phyloP scores from a whole-genome alignment of 371 early-diverging fungal genomes.

The Cokeromyces recurvatus region DNA sequence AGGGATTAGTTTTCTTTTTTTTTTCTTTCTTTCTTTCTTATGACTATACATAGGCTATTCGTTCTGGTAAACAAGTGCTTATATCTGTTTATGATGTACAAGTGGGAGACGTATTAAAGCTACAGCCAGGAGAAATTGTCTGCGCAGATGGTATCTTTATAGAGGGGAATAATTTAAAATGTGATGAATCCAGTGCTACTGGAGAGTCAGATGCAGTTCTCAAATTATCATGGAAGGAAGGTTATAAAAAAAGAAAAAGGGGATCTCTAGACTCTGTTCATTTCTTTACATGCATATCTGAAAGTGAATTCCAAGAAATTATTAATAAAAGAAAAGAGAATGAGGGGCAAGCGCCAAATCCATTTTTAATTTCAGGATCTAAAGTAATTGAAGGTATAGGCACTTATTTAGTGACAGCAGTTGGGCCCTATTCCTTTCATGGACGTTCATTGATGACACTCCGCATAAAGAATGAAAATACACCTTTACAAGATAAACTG shows the following conservation, averaged over 20 bases:
- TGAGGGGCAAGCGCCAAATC: constrained; percentile 30
- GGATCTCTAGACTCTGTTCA: not conserved
- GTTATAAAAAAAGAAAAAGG: constrained; percentile 1
- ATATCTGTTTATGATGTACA: constrained; percentile 80
- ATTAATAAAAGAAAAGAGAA: not conserved
- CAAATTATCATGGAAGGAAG: constrained; percentile 31
- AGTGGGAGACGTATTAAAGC: constrained; percentile 83
- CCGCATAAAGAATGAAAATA: constrained; percentile 50
- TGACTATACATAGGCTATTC: constrained; percentile 47
- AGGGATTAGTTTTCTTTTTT: not conserved
- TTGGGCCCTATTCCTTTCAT: constrained; percentile 69
- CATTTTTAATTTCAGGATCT: constrained; percentile 70
- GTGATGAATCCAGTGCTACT: constrained; percentile 90
- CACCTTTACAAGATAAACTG: constrained; percentile 70
- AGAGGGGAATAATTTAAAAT: constrained; percentile 75
- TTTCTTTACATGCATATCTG: not conserved
- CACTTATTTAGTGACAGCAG: constrained; percentile 60
- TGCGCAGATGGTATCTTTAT: constrained; percentile 86
- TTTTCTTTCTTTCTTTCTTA: constrained; percentile 4
- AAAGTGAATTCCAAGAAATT: not conserved
- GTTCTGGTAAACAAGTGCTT: constrained; percentile 66
- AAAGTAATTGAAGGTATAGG: constrained; percentile 79
- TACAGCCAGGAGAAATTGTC: constrained; percentile 93
- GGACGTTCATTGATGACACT: constrained; percentile 76
- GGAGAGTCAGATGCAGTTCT: constrained; percentile 86